Base-by-base conservation (phyloP, 2,329 filamentous ascomycete genomes). In the Mycosphaerella sp. region DNA sequence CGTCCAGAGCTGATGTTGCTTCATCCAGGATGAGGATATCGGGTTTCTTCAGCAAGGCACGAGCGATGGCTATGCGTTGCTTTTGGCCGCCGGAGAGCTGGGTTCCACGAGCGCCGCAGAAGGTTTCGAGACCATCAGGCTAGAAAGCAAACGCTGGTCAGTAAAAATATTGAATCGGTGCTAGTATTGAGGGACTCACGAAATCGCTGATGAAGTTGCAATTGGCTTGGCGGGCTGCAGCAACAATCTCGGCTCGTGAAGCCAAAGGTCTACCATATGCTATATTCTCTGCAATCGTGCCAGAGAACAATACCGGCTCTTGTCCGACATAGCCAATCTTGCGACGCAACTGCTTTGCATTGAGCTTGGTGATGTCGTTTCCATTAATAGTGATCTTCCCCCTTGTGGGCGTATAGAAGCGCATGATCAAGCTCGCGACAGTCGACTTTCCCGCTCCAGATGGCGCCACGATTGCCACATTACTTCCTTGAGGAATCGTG, bases 11-110 rank as follows among this genome's bases (percentile, higher is more conserved):
- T 2, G 89, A 95, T 0, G 94, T 98, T 14, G 94, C 73, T 75
- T 98, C 93, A 65, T 98, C 93, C 0, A 98, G 80, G 54, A 98
- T 95, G 25, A 98, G 75, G 57, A 98, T 97, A 71, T 98, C 93
- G 0, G 94, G 94, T 57, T 96, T 82, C 71, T 97, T 97, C 61
- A 98, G 83, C 25, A 98, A 78, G 10, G 93, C 93, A 49, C 94
- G 82, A 4, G 93, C 93, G 68, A 98, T 98, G 34, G 93, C 93
- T 63, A 98, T 97, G 57, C 93, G 85, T 70, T 98, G 93, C 73
- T 97, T 97, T 71, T 98, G 93, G 0, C 93, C 93, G 45, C 93
- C 93, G 7, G 89, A 96, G 0, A 98, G 79, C 70, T 97, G 91
- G 1, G 91, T 90, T 30, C 93, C 93, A 58, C 93, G 81, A 13